Evolutionary conservation across 768 basidiomycete genomes (phyloP).

Genomic region (Agrocybe pediades): DNA sequence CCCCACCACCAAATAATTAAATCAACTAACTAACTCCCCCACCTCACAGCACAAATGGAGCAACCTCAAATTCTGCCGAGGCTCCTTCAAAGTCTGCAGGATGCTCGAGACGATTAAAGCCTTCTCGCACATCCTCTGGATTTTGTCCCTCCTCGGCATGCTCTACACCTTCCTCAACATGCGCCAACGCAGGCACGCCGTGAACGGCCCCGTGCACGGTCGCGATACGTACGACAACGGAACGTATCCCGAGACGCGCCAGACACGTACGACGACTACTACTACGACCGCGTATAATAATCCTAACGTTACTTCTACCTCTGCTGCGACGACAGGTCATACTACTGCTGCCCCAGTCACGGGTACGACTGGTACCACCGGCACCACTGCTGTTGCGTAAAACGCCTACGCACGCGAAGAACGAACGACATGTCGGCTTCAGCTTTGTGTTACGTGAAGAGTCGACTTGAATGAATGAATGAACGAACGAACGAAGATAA

Average conservation of each 20-base stretch:
- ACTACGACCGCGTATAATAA: constrained; percentile 10
- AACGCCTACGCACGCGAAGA: too few species aligned
- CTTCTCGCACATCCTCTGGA: constrained; percentile 69
- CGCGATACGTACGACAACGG: constrained; percentile 5
- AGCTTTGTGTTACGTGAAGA: too few species aligned
- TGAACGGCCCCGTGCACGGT: constrained; percentile 22
- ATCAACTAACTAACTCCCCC: constrained; percentile 14
- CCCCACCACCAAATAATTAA: background rate
- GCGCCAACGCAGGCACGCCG: constrained; percentile 9
- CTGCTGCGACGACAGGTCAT: constrained; percentile 1
- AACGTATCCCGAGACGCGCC: constrained; percentile 18
- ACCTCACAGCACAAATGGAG: constrained; percentile 46
- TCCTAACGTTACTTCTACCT: too few species aligned
- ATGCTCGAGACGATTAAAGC: constrained; percentile 66
- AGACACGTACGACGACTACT: constrained; percentile 5
- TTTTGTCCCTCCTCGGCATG: constrained; percentile 48
- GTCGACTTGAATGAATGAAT: too few species aligned
- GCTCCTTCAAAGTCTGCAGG: constrained; percentile 48
- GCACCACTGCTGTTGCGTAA: too few species aligned
- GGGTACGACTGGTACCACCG: background rate
- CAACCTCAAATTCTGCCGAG: constrained; percentile 58
- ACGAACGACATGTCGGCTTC: too few species aligned
- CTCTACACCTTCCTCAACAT: constrained; percentile 36
- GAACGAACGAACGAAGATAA: too few species aligned
- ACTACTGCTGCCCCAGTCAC: background rate